phyloP scores from a whole-genome alignment of 805 yeast genomes.

The Pichia cabralensis region DNA sequence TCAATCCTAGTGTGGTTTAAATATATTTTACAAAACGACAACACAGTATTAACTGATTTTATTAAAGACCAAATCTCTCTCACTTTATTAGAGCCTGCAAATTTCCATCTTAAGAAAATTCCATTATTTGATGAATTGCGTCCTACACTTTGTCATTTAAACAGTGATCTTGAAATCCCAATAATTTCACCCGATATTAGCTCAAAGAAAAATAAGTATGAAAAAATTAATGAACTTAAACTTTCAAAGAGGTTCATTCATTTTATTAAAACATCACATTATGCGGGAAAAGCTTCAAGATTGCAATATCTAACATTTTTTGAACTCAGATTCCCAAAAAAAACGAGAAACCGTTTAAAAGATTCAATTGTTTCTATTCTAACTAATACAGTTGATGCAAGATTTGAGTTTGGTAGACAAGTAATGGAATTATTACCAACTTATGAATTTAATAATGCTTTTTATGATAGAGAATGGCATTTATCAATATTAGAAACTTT shows the following conservation, averaged over 20 bases:
- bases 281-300: conserved; percentile 36
- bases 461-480: conserved; percentile 40
- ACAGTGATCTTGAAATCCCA: conserved; percentile 1
- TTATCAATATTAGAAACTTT: conserved; percentile 24
- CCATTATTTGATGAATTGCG: not conserved
- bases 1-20: conserved; percentile 43
- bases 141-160: conserved; percentile 9
- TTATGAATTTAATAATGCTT: conserved; percentile 36
- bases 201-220: not conserved
- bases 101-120: conserved; percentile 1
- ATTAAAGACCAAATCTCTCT: conserved; percentile 35
- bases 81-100: conserved; percentile 30
- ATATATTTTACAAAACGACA: conserved; percentile 30
- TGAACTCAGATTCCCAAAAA: conserved; percentile 50
- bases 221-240: not conserved
- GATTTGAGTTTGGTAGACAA: conserved; percentile 41
- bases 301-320: conserved; percentile 49
- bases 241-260: not conserved
- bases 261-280: conserved; percentile 1
- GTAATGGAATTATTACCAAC: conserved; percentile 44
- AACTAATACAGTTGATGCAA: conserved; percentile 38
- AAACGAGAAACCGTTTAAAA: conserved; percentile 37
- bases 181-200: too few relatives aligned
- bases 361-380: conserved; percentile 45
- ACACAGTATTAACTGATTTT: conserved; percentile 27